Evolutionary conservation across 2,329 filamentous ascomycete genomes (phyloP), one percentile per base, ranked within the genome.

Genomic region (Beauveria bassiana): DNA sequence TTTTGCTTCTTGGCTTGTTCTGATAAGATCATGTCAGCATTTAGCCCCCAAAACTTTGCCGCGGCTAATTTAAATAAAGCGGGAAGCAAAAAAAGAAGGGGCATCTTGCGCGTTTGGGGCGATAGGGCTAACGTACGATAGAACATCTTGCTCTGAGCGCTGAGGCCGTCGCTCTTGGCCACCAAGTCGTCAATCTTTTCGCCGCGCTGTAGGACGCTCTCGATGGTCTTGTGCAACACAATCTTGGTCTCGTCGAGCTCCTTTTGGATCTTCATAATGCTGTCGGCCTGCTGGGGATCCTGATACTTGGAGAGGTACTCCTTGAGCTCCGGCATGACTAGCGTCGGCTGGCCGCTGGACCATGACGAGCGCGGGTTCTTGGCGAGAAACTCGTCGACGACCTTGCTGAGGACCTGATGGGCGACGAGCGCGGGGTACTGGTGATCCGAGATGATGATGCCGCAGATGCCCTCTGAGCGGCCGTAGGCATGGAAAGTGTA

Each of bases 181-280:
- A 98, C 93, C 68, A 99, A 77, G 69, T 89, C 90, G 72, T 98
- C 93, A 68, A 99, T 91, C 83, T 97, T 98, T 85, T 98, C 93
- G 47, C 93, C 95, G 64, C 95, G 85, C 80, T 97, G 88, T 70
- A 97, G 75, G 58, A 82, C 87, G 70, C 86, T 90, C 79, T 96
- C 89, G 69, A 96, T 97, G 50, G 95, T 97, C 84, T 98, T 96
- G 79, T 98, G 92, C 69, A 99, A 81, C 63, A 96, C 88, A 71
- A 96, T 93, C 84, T 97, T 98, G 64, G 93, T 98, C 81, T 97
- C 93, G 71, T 98, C 93, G 64, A 99, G 82, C 79, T 99, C 92
- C 78, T 91, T 89, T 76, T 98, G 93, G 70, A 99, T 97, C 82
- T 91, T 93, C 81, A 91, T 85, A 72, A 98, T 96, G 76, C 88